phyloP scores from a whole-genome alignment of 2,329 filamentous ascomycete genomes.

The Cladorrhinum sp. region DNA sequence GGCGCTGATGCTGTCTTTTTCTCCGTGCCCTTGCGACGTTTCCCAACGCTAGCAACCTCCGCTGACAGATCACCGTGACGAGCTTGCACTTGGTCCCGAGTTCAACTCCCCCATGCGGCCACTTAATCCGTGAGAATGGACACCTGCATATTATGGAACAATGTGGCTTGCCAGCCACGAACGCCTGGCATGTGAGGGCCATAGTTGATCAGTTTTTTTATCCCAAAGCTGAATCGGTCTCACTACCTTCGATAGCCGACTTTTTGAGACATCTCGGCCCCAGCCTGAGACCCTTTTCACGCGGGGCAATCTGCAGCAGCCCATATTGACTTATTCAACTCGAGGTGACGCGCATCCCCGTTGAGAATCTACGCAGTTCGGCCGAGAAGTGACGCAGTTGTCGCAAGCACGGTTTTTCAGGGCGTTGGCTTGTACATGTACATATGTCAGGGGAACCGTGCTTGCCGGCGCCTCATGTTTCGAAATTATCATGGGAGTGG shows the following conservation, averaged over 20 bases:
- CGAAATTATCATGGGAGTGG: not conserved
- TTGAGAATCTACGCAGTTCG: constrained; percentile 1
- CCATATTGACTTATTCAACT: not conserved
- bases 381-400: constrained; percentile 9
- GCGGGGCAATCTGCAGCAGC: not conserved
- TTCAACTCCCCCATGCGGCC: constrained; percentile 1
- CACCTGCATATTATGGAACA: constrained; percentile 1
- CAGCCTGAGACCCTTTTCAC: constrained; percentile 3
- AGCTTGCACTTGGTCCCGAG: not conserved
- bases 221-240: not conserved
- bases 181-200: constrained; percentile 7
- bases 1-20: not conserved
- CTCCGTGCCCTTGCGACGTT: not conserved
- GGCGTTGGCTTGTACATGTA: not conserved
- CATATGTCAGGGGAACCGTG: not conserved
- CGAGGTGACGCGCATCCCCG: not conserved
- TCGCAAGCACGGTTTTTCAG: not conserved
- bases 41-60: not conserved
- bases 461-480: not conserved
- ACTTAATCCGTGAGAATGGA: not conserved
- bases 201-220: not conserved
- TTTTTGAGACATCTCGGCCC: constrained; percentile 6
- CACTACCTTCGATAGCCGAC: not conserved
- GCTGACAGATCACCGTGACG: constrained; percentile 3
- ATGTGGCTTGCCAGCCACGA: constrained; percentile 4